phyloP scores from a whole-genome alignment of 2,329 filamentous ascomycete species.

The Cytospora piceae region DNA sequence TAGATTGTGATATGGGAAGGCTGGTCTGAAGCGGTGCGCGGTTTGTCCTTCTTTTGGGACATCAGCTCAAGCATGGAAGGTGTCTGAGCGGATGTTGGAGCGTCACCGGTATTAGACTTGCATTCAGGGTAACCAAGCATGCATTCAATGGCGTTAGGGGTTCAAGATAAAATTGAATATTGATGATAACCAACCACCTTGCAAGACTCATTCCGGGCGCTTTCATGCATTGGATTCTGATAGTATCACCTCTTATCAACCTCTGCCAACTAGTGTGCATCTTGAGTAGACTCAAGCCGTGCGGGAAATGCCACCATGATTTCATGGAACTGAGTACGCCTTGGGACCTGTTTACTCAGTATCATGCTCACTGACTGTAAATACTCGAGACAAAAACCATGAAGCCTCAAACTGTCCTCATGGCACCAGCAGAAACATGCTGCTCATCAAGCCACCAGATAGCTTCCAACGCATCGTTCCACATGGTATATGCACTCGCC shows the following conservation, averaged over 20 bases:
- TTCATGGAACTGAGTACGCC: neutral
- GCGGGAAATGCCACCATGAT: neutral
- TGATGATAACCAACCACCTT: neutral
- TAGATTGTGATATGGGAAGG: neutral
- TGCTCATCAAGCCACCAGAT: neutral
- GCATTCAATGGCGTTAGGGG: conserved; percentile 1
- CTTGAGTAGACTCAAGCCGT: neutral
- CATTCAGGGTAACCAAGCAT: neutral
- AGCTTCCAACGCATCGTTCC: neutral
- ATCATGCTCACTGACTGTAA: neutral
- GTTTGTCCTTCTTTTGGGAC: neutral
- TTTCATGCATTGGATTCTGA: neutral
- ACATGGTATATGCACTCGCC: neutral
- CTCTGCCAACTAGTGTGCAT: neutral
- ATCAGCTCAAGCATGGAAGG: neutral
- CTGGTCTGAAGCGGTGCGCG: neutral
- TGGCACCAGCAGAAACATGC: neutral
- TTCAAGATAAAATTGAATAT: neutral
- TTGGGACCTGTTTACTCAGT: neutral
- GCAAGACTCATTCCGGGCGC: neutral
- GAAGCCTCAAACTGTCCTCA: neutral
- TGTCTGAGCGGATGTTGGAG: neutral
- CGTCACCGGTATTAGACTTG: neutral
- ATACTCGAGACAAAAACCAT: neutral
- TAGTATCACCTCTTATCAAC: neutral